Base-by-base conservation (phyloP, 2,329 filamentous ascomycete genomes). In the Westerdykella sp. region DNA sequence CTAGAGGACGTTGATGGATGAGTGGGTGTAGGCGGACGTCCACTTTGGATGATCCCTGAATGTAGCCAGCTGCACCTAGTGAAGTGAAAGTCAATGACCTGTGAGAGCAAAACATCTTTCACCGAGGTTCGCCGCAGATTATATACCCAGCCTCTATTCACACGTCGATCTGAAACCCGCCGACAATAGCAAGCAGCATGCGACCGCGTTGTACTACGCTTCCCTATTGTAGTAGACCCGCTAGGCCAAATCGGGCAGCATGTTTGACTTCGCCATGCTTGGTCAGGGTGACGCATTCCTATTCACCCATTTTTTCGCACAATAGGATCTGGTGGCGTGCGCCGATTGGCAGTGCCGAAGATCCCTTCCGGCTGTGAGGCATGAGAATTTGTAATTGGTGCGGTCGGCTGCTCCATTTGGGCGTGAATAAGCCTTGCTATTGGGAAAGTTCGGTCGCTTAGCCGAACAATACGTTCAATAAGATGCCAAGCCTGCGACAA, bases 391-490 rank as follows among this genome's bases (percentile, higher is more conserved):
- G 32, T 35, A 14, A 38, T 38, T 38, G 36, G 36, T 38, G 36
- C n/a, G 16, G 32, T 18, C 16, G 32, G 4, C 9, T 15, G 13
- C 14, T 14, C 36, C 36, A 38, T 18, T 21, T n/a, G 36, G 36
- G n/a, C 3, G 36, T 38, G 36, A 38, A 6, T 38, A 38, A 38
- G 36, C 18, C 9, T 12, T 12, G 36, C 16, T 38, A 11, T 11
- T 25, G 16, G 3, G 13, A 23, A 12, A 35, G 5, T 35, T 12
- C n/a, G 25, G 4, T 28, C n/a, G 32, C n/a, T 35, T 35, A 15
- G 23, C 16, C 4, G 34, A 21, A 43, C 43, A 46, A 46, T 48
- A 48, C 37, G 37, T 28, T 44, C 47, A 47, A 46, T 42, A 49
- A 40, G 16, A 32, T 32, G 23, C 22, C 34, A 42, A 40, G 28